Percentiles rank a stretch among this genome's conserved stretches.
These are phyloP conservation scores for Bolboschoenoplectus hybrid DNA, from an alignment of 202 grass and related monocot genomes.

Conservation along the genomic window DNA sequence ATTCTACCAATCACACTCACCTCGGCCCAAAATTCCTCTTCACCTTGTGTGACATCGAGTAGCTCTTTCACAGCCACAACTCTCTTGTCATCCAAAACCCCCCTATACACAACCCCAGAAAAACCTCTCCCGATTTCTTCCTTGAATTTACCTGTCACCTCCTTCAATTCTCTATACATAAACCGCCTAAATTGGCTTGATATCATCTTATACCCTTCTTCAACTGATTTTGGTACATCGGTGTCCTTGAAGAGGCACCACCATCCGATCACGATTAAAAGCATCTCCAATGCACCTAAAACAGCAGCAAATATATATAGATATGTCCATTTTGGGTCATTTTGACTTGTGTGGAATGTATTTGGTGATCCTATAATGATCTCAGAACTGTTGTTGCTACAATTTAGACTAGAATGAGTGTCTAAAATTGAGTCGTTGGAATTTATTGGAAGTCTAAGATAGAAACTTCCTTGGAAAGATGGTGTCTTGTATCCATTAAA, in stretches of 20 bases:
- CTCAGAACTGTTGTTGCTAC: conserved; percentile 34
- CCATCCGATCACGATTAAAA: conserved; percentile 61
- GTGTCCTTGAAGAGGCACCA: conserved; percentile 62
- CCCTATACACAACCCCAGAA: conserved; percentile 66
- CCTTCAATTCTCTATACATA: conserved; percentile 55
- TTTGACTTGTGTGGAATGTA: conserved; percentile 47
- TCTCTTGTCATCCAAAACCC: conserved; percentile 68
- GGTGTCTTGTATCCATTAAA: conserved; percentile 66
- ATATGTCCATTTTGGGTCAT: conserved; percentile 48
- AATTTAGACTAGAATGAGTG: conserved; percentile 45
- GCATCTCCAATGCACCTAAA: conserved; percentile 53
- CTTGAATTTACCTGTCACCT: conserved; percentile 76
- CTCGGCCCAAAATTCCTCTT: conserved; percentile 77
- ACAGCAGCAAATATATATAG: conserved; percentile 55
- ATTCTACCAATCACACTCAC: conserved; percentile 72
- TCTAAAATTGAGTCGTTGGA: conserved; percentile 33
- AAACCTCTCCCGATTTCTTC: conserved; percentile 71
- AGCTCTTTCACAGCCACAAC: conserved; percentile 74
- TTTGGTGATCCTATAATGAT: conserved; percentile 44
- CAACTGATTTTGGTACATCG: conserved; percentile 63
- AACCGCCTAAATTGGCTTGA: conserved; percentile 68
- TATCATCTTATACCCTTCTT: conserved; percentile 71
- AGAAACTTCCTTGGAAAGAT: conserved; percentile 50
- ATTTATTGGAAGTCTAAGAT: conserved; percentile 64
- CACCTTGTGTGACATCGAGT: conserved; percentile 45